Base-by-base conservation (phyloP, 78 protist species). In the Polysphondylium violaceum region DNA sequence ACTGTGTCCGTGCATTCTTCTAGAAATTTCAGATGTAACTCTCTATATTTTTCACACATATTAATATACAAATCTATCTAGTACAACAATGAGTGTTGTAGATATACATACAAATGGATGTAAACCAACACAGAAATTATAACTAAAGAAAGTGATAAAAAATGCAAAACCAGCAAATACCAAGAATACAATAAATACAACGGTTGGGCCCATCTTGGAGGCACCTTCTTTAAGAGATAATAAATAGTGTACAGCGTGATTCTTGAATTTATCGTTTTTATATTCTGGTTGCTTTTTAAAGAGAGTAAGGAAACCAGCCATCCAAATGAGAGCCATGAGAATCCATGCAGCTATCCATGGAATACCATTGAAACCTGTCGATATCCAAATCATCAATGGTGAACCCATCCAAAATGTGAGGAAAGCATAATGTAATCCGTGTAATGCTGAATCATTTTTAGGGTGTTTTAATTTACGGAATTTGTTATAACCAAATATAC, bases 31-130 rank as follows among this genome's bases (percentile, higher is more conserved):
- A 50, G 69, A 35, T 36, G 89, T 44, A 19, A 79, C 76, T 53
- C 89, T 64, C 86, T 75, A n/a, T 58, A 27, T n/a, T 35, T 73
- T 3, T 43, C 25, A 44, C 11, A 0, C 4, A 27, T 27, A 2
- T 33, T 16, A 53, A 72, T 27, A 33, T 19, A 72, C 25, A 25
- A 47, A 19, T 58, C 21, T 58, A 19, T 19, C 0, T 58, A 47
- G 11, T 14, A 47, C 53, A 47, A 47, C 2, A 58, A 21, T 58
- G 8, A 58, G 21, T 25, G 2, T 58, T 58, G 31, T 31, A 31
- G 5, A 38, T 21, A 44, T 21, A 75, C 86, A 59, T 75, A 75
- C 86, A 53, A 79, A 79, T 50, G 89, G 89, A 40, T 68, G 74
- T 35, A 68, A 36, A 38, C 68, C 76, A 79, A 79, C 67, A 79